A percentile compares a stretch with the other conserved stretches of the same genome.
phyloP scores from a whole-genome alignment of 257 asterid species.

The Verbascum thapsus region DNA sequence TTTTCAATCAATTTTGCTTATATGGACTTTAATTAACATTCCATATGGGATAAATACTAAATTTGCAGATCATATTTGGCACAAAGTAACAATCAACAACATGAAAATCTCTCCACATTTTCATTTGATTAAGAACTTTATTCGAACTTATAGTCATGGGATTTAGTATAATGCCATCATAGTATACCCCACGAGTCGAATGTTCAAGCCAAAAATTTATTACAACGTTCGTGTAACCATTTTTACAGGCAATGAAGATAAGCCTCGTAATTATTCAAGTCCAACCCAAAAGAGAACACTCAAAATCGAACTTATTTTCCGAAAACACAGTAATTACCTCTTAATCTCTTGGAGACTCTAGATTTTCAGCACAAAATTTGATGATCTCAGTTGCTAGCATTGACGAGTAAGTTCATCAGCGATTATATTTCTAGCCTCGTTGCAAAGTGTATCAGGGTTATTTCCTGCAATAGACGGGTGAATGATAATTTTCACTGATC shows the following conservation, averaged over 20 bases:
- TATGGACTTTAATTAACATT: too few relatives aligned
- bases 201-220: background rate
- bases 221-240: background rate
- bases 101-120: background rate
- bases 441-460: conserved; percentile 60
- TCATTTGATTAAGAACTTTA: background rate
- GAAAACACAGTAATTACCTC: conserved; percentile 26
- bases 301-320: conserved; percentile 15
- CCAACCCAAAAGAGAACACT: background rate
- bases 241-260: conserved; percentile 8
- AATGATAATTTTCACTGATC: conserved; percentile 69
- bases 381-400: conserved; percentile 37
- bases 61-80: too few relatives aligned
- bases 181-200: background rate
- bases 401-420: conserved; percentile 56
- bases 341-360: conserved; percentile 25
- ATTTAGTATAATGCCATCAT: background rate
- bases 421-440: conserved; percentile 64
- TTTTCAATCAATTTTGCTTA: too few relatives aligned
- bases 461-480: conserved; percentile 68
- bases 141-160: background rate
- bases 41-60: too few relatives aligned
- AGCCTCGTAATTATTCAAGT: background rate
- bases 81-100: too few relatives aligned
- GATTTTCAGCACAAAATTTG: conserved; percentile 10